Base-by-base conservation (phyloP, 129 eudicot species). In the Mikania micrantha region DNA sequence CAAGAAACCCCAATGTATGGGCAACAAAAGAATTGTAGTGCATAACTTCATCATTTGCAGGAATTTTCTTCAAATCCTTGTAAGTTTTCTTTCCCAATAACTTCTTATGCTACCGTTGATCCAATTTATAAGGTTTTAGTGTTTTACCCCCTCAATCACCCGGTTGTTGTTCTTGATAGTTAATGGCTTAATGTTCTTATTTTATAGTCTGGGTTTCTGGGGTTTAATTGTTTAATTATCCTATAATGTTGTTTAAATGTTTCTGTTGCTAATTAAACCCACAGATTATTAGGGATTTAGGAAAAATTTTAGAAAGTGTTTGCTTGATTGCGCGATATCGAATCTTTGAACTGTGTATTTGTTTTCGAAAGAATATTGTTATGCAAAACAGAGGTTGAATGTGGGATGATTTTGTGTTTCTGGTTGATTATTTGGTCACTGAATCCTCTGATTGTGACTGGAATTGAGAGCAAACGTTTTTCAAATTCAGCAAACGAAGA, bases 331-430 rank as follows among this genome's bases (percentile, higher is more conserved):
- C 73, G 64, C 41, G 80, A 74, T 49, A 69, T 41, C 50, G 13
- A 69, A 64, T 75, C 21, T 66, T 29, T 31, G 17, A 4, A 15
- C 59, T 74, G 19, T 54, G 25, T 5, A 42, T 11, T 19, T 60
- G 4, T 54, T 68, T 48, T 19, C 17, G 67, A 40, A 65, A 36
- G 17, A 69, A 60, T 21, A 48, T 71, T 58, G 31, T 63, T 74
- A 56, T 63, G 56, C 41, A 44, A 40, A 63, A 31, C 7, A 32
- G 17, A 3, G 74, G 9, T 35, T 20, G 66, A 68, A 87, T 88
- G 96, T 73, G 81, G 65, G 91, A 88, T 82, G 87, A 88, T 78
- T 73, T 78, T 72, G 81, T 79, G n/a, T 68, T 85, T 74, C 72
- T 83, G 78, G 87, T 80, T 79, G 85, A 88, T 80, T 80, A 83